Evolutionary conservation across 2,329 filamentous ascomycete species (phyloP), one percentile per base, ranked within the genome.

Genomic region (Alternaria tenuissima): DNA sequence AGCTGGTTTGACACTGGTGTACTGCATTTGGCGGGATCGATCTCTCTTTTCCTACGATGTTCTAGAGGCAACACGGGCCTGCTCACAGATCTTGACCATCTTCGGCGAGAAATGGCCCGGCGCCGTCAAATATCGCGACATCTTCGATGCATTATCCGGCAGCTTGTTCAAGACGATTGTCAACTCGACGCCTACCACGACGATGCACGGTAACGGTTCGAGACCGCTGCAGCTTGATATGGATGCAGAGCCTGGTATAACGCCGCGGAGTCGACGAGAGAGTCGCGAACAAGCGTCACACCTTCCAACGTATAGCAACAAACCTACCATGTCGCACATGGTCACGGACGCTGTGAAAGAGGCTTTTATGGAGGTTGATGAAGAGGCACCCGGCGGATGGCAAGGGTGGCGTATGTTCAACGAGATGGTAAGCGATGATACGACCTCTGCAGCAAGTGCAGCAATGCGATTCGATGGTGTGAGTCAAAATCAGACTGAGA

Each of bases 341-440:
- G 61, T 73, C 5, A 62, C 69, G 5, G 67, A 69, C 22, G 71
- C 71, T 11, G 69, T 73, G 12, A 73, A 70, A 47, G 68, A 73
- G 3, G 71, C 68, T 1, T 73, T 73, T 32, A 73, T 72, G 68
- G 71, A 72, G 49, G 68, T 70, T 2, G 69, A 72, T 16, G 70
- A 72, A 46, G 70, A 72, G 49, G 65, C 67, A 2, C 70, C 70
- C 0, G 68, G 68, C n/a, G 68, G 70, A 3, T 70, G 67, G 68
- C 71, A 71, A 42, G 68, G 71, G 7, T 74, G 68, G 71, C 56
- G 70, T 9, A 64, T 73, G 36, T 72, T 68, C 63, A 74, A 72
- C 22, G 69, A 72, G 14, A 72, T 73, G 69, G 70, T 73, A 4
- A 59, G 53, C 24, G 48, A 63, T 8, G 52, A 61, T 5, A 18